These are phyloP conservation scores for Fusarium sp. DNA, from an alignment of 2,329 filamentous ascomycete species.

Conservation along the genomic window DNA sequence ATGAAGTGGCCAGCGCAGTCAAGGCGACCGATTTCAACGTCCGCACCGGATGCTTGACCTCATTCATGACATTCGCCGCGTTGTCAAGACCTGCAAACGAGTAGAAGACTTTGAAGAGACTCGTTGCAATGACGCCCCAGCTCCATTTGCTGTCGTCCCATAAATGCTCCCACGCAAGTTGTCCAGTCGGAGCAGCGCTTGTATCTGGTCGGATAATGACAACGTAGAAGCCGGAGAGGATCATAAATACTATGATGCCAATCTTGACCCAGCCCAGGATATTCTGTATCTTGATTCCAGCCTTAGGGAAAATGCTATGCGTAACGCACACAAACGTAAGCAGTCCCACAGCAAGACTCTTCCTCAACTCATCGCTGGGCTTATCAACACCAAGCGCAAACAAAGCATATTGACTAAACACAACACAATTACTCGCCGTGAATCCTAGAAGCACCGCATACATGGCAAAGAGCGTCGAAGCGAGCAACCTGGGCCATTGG, in stretches of 20 bases:
- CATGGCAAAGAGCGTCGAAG: conserved; percentile 71
- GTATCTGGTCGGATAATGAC: conserved; percentile 58
- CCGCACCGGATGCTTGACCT: conserved; percentile 74
- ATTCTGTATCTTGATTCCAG: conserved; percentile 70
- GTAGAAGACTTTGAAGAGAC: conserved; percentile 76
- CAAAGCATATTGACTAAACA: conserved; percentile 73
- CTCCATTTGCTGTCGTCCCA: conserved; percentile 76
- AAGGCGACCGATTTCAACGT: conserved; percentile 72
- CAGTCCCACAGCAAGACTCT: conserved; percentile 66
- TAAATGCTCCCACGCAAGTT: conserved; percentile 61
- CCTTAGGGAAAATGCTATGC: conserved; percentile 67
- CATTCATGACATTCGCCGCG: conserved; percentile 76
- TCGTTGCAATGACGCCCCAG: conserved; percentile 73
- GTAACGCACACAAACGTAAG: conserved; percentile 67
- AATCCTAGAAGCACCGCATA: conserved; percentile 74
- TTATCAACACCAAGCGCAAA: conserved; percentile 66
- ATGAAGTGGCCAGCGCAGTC: conserved; percentile 69
- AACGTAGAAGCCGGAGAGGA: conserved; percentile 68
- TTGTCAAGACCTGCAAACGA: conserved; percentile 75
- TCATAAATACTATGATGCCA: conserved; percentile 69
- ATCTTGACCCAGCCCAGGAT: conserved; percentile 72
- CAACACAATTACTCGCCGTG: conserved; percentile 75
- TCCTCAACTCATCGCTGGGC: conserved; percentile 62
- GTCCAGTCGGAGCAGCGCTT: conserved; percentile 12
- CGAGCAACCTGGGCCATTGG: conserved; percentile 69